A percentile compares a stretch with the other conserved stretches of the same genome.
phyloP scores from a whole-genome alignment of 352 stramenopile genomes.

The Globisporangium megalacanthum region DNA sequence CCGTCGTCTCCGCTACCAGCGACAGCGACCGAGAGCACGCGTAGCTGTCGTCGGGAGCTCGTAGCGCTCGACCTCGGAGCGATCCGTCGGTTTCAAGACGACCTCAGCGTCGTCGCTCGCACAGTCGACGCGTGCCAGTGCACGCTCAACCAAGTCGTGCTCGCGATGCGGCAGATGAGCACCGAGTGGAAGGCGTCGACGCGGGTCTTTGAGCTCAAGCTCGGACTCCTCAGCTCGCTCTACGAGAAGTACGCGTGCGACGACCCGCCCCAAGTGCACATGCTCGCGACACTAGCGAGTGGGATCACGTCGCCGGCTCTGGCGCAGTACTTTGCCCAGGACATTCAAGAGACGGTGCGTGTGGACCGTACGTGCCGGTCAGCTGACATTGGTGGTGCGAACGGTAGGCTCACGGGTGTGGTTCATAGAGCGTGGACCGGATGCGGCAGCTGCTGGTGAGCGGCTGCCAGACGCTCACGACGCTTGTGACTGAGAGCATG shows the following conservation, averaged over 20 bases:
- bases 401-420: too few relatives aligned
- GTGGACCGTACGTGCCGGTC: too few relatives aligned
- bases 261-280: slow-evolving; percentile 60
- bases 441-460: slow-evolving; percentile 49
- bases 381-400: too few relatives aligned
- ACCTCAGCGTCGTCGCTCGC: slow-evolving; percentile 27
- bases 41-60: slow-evolving; percentile 16
- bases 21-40: too few relatives aligned
- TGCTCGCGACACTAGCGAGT: slow-evolving; percentile 54
- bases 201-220: slow-evolving; percentile 72
- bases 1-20: neutral
- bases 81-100: slow-evolving; percentile 23
- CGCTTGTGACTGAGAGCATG: slow-evolving; percentile 27
- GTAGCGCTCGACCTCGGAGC: slow-evolving; percentile 30
- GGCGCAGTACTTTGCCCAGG: slow-evolving; percentile 74
- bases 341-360: slow-evolving; percentile 76
- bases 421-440: slow-evolving; percentile 39
- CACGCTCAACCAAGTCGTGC: slow-evolving; percentile 27
- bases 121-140: slow-evolving; percentile 19
- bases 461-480: slow-evolving; percentile 32
- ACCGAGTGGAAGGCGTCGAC: slow-evolving; percentile 77
- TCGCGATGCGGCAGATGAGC: slow-evolving; percentile 29
- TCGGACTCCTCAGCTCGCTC: slow-evolving; percentile 59
- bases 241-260: slow-evolving; percentile 76
- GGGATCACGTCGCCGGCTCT: slow-evolving; percentile 59